phyloP scores from a whole-genome alignment of 192 early-diverging fungal species.

The Glomus cerebriforme region DNA sequence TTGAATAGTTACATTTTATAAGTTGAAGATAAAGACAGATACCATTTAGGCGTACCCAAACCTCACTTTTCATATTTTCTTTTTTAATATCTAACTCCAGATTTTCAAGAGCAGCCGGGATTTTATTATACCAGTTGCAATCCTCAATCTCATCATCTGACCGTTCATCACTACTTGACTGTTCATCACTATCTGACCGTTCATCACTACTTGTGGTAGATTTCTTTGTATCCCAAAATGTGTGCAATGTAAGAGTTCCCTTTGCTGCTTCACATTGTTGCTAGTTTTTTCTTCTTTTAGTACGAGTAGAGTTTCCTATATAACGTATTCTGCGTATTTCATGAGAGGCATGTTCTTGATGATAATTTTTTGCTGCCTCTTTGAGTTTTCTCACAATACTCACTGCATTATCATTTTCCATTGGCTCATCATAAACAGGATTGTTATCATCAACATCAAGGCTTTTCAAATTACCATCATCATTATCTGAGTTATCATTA shows the following conservation, averaged over 20 bases:
- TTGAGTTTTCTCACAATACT: not conserved
- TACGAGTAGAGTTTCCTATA: not conserved
- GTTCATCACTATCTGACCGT: not conserved
- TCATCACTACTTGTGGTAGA: not conserved
- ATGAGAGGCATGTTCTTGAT: not conserved
- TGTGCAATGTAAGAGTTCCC: not conserved
- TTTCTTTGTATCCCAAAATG: not conserved
- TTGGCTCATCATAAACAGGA: not conserved
- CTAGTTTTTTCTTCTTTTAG: conserved; percentile 3
- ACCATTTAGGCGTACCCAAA: no score
- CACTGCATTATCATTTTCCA: not conserved
- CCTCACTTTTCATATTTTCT: no score
- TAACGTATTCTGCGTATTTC: not conserved
- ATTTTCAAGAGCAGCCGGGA: not conserved
- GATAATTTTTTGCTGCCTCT: conserved; percentile 3
- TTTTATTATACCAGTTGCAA: not conserved
- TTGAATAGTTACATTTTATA: no score
- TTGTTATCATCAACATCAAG: not conserved
- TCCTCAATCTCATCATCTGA: not conserved
- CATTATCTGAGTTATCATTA: no score
- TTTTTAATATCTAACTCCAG: not conserved
- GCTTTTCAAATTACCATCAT: no score
- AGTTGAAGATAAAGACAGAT: no score
- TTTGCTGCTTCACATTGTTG: conserved; percentile 4
- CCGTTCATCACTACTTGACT: not conserved